Evolutionary conservation across 2,329 filamentous ascomycete genomes (phyloP).

Genomic region (Coniochaeta prunicola): DNA sequence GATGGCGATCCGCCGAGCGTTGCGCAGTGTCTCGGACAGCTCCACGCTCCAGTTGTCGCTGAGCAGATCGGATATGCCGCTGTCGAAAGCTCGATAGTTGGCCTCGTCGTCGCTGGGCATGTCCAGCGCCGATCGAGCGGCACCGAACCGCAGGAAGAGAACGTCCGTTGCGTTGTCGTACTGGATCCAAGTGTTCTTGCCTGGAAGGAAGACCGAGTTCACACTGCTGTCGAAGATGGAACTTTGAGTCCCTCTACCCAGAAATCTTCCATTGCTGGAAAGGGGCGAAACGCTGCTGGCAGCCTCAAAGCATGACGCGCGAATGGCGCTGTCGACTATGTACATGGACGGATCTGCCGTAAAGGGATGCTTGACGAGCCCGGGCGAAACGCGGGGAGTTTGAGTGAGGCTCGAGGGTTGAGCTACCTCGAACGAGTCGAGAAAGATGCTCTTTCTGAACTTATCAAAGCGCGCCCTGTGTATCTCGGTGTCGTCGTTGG

Average conservation of each 20-base stretch:
- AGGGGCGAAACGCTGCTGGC: not conserved
- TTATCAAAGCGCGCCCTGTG: not conserved
- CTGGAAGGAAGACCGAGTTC: conserved; percentile 18
- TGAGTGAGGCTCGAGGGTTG: not conserved
- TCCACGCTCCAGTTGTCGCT: conserved; percentile 22
- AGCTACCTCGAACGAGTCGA: not conserved
- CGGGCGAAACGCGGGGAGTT: not conserved
- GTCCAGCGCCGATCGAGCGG: not conserved
- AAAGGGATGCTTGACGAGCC: not conserved
- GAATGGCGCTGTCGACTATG: not conserved
- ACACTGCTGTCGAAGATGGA: not conserved
- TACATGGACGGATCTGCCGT: not conserved
- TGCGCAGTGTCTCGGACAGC: conserved; percentile 16
- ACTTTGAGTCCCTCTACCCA: not conserved
- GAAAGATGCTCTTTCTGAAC: not conserved
- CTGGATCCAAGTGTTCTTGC: conserved; percentile 12
- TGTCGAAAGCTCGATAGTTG: not conserved
- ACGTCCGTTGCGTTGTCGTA: conserved; percentile 18
- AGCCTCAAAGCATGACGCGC: not conserved
- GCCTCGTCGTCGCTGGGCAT: not conserved
- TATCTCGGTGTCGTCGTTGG: not conserved
- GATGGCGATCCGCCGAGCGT: conserved; percentile 18
- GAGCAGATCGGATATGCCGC: conserved; percentile 10
- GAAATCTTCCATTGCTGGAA: not conserved
- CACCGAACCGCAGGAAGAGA: conserved; percentile 19